A percentile compares a stretch with the other conserved stretches of the same genome.
Conservation (phyloP, 2,329 filamentous ascomycete genomes). For the Gnomoniopsis sp. region DNA sequence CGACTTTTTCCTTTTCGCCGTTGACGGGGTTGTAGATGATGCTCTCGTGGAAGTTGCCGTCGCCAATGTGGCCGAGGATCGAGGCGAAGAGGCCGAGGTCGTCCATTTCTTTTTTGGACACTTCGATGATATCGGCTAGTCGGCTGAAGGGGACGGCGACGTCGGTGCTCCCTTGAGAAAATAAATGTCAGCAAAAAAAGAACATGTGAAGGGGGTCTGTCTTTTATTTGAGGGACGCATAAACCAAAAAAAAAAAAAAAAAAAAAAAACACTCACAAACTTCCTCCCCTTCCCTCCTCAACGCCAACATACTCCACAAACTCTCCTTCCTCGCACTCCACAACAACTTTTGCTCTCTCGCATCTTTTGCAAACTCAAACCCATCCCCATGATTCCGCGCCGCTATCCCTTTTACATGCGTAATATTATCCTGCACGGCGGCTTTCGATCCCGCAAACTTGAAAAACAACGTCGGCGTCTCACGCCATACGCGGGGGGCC, state of each 20-base stretch:
- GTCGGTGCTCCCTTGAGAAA: slow-evolving; percentile 66
- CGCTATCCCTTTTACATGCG: slow-evolving; percentile 64
- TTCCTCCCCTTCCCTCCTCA: slow-evolving; percentile 63
- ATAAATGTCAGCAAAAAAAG: not conserved
- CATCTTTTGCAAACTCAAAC: slow-evolving; percentile 75
- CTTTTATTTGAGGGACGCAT: no score
- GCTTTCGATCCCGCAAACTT: slow-evolving; percentile 79
- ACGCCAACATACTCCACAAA: slow-evolving; percentile 77
- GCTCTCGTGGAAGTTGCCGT: slow-evolving; percentile 91
- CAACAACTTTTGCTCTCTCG: slow-evolving; percentile 68
- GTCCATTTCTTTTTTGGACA: slow-evolving; percentile 86
- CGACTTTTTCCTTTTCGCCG: slow-evolving; percentile 70
- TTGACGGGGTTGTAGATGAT: slow-evolving; percentile 76
- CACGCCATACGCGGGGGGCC: slow-evolving; percentile 66
- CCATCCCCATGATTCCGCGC: slow-evolving; percentile 58
- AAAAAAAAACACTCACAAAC: slow-evolving; percentile 55
- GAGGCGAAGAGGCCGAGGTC: slow-evolving; percentile 82
- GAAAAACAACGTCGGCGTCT: slow-evolving; percentile 77
- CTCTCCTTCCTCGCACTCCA: slow-evolving; percentile 82
- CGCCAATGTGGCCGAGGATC: slow-evolving; percentile 85
- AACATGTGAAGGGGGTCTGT: no score
- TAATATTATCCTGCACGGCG: slow-evolving; percentile 75
- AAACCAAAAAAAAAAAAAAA: no score
- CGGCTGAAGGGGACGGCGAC: slow-evolving; percentile 78
- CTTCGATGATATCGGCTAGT: slow-evolving; percentile 71